phyloP scores from a whole-genome alignment of 805 yeast species.

The Candida loeiensis region DNA sequence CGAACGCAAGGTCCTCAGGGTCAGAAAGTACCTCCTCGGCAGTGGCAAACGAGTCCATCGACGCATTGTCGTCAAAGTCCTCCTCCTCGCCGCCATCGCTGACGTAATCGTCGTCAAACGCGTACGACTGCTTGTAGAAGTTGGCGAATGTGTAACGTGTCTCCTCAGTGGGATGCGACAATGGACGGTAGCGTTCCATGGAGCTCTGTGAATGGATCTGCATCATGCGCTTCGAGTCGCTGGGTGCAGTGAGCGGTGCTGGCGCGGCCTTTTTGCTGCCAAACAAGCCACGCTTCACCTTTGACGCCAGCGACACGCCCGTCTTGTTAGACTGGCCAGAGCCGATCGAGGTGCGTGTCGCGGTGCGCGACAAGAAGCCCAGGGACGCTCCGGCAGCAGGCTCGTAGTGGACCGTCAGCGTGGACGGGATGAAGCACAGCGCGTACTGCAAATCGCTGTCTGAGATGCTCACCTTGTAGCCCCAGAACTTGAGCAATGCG shows the following conservation, averaged over 20 bases:
- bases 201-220: constrained; percentile 27
- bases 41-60: constrained; percentile 32
- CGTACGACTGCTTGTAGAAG: constrained; percentile 17
- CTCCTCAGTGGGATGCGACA: constrained; percentile 20
- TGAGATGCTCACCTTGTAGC: constrained; percentile 37
- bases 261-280: constrained; percentile 12
- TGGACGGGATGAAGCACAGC: constrained; percentile 32
- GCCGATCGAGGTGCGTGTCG: constrained; percentile 21
- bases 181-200: constrained; percentile 21
- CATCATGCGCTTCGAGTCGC: constrained; percentile 25
- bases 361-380: constrained; percentile 20
- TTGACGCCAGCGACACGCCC: constrained; percentile 18
- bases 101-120: constrained; percentile 13
- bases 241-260: constrained; percentile 12
- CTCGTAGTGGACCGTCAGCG: constrained; percentile 14
- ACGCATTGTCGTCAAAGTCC: constrained; percentile 19
- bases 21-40: constrained; percentile 27
- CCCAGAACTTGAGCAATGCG: constrained; percentile 56
- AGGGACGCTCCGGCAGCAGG: constrained; percentile 7
- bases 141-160: constrained; percentile 19
- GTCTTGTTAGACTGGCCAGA: constrained; percentile 28
- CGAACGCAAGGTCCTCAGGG: constrained; percentile 12
- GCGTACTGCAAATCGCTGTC: constrained; percentile 25
- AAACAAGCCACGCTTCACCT: constrained; percentile 32
- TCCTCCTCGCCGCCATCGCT: constrained; percentile 12